Percentiles rank a stretch among this genome's conserved stretches.
phyloP scores from a whole-genome alignment of 208 protist genomes.

The Acanthamoeba lenticulata region DNA sequence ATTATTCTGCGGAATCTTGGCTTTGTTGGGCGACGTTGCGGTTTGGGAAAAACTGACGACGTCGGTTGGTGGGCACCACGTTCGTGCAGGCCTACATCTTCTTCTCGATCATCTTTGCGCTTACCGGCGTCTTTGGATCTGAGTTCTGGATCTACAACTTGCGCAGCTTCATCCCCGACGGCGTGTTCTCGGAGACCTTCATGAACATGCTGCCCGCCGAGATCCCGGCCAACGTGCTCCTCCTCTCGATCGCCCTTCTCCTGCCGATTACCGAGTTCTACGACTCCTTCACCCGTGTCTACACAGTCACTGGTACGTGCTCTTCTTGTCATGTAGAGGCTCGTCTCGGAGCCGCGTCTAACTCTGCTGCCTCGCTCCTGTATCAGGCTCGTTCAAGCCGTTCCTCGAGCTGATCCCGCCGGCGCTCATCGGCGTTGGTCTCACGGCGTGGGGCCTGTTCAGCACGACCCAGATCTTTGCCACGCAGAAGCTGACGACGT shows the following conservation, averaged over 20 bases:
- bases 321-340: neutral
- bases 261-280: neutral
- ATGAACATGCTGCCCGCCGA: neutral
- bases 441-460: neutral
- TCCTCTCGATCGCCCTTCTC: neutral
- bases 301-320: neutral
- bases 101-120: neutral
- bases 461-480: neutral
- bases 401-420: neutral
- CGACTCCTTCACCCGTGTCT: neutral
- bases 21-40: neutral
- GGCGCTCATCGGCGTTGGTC: neutral
- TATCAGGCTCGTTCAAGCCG: neutral
- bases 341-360: neutral
- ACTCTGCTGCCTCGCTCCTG: neutral
- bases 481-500: neutral
- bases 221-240: neutral
- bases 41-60: too few species aligned
- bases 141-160: neutral
- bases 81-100: neutral
- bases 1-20: neutral
- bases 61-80: too few species aligned
- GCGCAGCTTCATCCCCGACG: neutral
- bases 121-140: neutral
- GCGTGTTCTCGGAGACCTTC: neutral